phyloP scores from a whole-genome alignment of 2,329 filamentous ascomycete species.

The Venturia carpophila region DNA sequence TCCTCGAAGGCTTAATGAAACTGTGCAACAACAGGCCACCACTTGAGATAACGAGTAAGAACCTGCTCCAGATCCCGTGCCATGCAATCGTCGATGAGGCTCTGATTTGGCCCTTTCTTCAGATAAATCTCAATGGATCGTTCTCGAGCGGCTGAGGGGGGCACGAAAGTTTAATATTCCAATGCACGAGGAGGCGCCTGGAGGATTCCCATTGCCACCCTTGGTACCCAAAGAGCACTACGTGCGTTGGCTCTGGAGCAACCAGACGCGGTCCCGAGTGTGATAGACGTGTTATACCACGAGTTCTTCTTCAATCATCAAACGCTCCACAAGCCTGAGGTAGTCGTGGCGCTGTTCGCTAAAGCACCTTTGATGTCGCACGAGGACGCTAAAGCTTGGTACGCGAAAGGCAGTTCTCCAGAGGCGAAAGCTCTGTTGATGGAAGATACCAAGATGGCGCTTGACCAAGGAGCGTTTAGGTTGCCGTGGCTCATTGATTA shows the following conservation, averaged over 20 bases:
- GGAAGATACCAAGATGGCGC: slow-evolving; percentile 44
- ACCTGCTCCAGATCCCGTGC: slow-evolving; percentile 4
- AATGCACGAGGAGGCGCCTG: slow-evolving; percentile 37
- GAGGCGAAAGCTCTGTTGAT: slow-evolving; percentile 42
- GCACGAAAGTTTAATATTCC: slow-evolving; percentile 47
- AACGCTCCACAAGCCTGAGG: slow-evolving; percentile 39
- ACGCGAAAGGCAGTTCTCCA: slow-evolving; percentile 30
- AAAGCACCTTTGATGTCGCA: slow-evolving; percentile 34
- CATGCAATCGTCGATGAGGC: slow-evolving; percentile 9
- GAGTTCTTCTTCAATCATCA: slow-evolving; percentile 46
- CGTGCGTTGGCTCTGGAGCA: slow-evolving; percentile 38
- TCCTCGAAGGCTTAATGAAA: slow-evolving; percentile 54
- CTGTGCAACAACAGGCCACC: slow-evolving; percentile 47
- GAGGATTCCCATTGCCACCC: slow-evolving; percentile 21
- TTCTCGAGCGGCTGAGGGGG: slow-evolving; percentile 47
- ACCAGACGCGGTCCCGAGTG: slow-evolving; percentile 36
- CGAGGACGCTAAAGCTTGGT: slow-evolving; percentile 18
- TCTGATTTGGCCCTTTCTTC: slow-evolving; percentile 7
- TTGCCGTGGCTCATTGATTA: slow-evolving; percentile 49
- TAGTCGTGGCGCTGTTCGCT: slow-evolving; percentile 38
- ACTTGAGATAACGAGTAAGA: slow-evolving; percentile 47
- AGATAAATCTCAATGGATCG: slow-evolving; percentile 55
- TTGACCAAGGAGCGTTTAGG: slow-evolving; percentile 51
- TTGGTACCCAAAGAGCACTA: slow-evolving; percentile 43
- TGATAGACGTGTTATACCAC: slow-evolving; percentile 42